Conservation (phyloP, 345 rosid genomes). For the Moricandia arvensis region DNA sequence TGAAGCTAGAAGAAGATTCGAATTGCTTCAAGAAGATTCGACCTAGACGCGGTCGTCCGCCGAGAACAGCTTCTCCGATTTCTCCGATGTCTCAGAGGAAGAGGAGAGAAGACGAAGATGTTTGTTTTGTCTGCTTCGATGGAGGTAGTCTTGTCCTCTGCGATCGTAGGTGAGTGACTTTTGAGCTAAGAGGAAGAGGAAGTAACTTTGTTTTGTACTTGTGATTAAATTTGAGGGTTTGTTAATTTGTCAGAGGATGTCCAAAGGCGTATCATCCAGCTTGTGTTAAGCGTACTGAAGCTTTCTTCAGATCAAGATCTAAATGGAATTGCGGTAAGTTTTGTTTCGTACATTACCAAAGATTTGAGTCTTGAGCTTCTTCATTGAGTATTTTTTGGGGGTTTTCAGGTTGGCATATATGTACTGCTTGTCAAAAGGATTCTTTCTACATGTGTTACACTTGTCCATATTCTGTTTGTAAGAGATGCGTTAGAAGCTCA, state of each 20-base stretch:
- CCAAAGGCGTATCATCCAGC: slow-evolving; percentile 94
- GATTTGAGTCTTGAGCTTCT: too few species aligned
- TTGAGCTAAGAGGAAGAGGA: too few species aligned
- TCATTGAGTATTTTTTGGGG: too few species aligned
- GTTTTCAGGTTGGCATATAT: slow-evolving; percentile 89
- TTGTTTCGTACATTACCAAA: too few species aligned
- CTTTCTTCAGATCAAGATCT: slow-evolving; percentile 68
- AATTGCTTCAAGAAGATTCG: slow-evolving; percentile 28
- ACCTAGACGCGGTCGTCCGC: slow-evolving; percentile 70
- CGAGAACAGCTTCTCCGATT: slow-evolving; percentile 32
- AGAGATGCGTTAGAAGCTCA: slow-evolving; percentile 79
- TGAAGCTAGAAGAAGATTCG: slow-evolving; percentile 6
- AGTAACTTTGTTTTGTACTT: too few species aligned
- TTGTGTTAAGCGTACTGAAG: slow-evolving; percentile 87
- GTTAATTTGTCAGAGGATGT: slow-evolving; percentile 67
- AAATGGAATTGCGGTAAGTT: too few species aligned
- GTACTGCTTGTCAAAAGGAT: slow-evolving; percentile 77
- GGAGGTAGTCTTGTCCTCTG: slow-evolving; percentile 94
- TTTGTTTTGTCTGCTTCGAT: slow-evolving; percentile 95
- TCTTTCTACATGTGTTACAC: slow-evolving; percentile 90
- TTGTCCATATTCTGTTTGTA: slow-evolving; percentile 92
- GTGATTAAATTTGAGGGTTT: background rate
- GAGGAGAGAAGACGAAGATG: slow-evolving; percentile 83
- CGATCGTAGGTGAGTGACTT: slow-evolving; percentile 76
- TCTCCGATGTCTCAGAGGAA: slow-evolving; percentile 22